A percentile compares a stretch with the other conserved stretches of the same genome.
phyloP scores from a whole-genome alignment of 192 early-diverging fungal genomes.

The Podila epigama region DNA sequence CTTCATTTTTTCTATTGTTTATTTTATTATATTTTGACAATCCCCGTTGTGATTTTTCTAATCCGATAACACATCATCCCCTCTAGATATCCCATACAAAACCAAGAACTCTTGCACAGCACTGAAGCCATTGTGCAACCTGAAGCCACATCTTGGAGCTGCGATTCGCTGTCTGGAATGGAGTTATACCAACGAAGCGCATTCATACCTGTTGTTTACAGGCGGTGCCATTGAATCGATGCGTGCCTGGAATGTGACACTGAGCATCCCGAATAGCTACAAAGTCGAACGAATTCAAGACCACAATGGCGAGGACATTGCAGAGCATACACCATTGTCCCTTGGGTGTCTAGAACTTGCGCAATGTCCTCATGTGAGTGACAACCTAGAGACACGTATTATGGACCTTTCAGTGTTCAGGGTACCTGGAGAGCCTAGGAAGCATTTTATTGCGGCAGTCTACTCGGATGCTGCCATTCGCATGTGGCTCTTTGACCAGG shows the following conservation, averaged over 20 bases:
- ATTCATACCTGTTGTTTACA: constrained; percentile 37
- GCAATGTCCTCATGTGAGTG: constrained; percentile 50
- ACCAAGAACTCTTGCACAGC: constrained; percentile 39
- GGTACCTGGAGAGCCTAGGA: constrained; percentile 2
- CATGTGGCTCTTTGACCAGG: constrained; percentile 70
- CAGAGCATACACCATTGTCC: constrained; percentile 34
- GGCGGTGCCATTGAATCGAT: constrained; percentile 45
- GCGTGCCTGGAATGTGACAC: constrained; percentile 39
- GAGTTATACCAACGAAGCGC: constrained; percentile 24
- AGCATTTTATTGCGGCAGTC: constrained; percentile 68
- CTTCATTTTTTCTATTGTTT: too few species aligned
- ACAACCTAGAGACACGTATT: constrained; percentile 72
- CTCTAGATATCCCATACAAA: constrained; percentile 53
- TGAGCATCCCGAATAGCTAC: constrained; percentile 49
- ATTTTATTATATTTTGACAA: background rate
- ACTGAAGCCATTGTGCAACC: constrained; percentile 29
- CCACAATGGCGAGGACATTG: constrained; percentile 3
- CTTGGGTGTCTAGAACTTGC: constrained; percentile 36
- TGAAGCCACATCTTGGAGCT: constrained; percentile 38
- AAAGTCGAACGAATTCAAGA: constrained; percentile 22
- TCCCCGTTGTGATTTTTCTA: background rate
- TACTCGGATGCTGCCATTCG: constrained; percentile 74
- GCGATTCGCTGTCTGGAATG: constrained; percentile 43
- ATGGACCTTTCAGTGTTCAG: constrained; percentile 73
- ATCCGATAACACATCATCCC: background rate